Evolutionary conservation across 306 rosid species (phyloP).

Genomic region (Quercus engelmannii): DNA sequence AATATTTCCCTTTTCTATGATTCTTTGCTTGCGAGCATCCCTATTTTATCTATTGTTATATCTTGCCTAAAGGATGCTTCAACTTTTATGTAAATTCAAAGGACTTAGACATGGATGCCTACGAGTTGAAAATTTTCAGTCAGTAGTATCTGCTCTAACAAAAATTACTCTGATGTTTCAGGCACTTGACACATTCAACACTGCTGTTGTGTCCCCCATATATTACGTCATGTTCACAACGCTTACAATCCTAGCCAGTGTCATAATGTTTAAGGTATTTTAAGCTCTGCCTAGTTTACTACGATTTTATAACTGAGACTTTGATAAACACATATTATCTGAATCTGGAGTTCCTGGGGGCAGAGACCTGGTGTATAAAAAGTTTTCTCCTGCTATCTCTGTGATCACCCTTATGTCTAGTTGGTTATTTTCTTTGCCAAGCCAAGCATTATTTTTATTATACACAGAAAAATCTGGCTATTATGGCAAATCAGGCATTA

Average conservation of each 20-base stretch:
- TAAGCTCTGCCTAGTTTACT: not conserved
- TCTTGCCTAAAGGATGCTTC: conserved; percentile 13
- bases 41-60: not conserved
- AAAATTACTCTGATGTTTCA: conserved; percentile 31
- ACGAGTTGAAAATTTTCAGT: not conserved
- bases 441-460: not conserved
- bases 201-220: conserved; percentile 82
- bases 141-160: conserved; percentile 16
- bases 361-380: not conserved
- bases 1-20: not conserved
- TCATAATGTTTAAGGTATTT: conserved; percentile 87
- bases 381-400: not conserved
- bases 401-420: not conserved
- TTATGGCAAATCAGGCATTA: not conserved
- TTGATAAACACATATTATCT: not conserved
- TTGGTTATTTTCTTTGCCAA: not conserved
- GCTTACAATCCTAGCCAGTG: conserved; percentile 74
- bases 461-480: no score
- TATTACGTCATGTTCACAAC: conserved; percentile 88
- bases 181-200: conserved; percentile 95
- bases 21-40: not conserved
- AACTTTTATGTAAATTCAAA: not conserved
- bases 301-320: not conserved
- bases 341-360: not conserved
- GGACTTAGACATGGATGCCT: not conserved